Base-by-base conservation (phyloP, 305 asterid species). In the Caryopteris hybrid region DNA sequence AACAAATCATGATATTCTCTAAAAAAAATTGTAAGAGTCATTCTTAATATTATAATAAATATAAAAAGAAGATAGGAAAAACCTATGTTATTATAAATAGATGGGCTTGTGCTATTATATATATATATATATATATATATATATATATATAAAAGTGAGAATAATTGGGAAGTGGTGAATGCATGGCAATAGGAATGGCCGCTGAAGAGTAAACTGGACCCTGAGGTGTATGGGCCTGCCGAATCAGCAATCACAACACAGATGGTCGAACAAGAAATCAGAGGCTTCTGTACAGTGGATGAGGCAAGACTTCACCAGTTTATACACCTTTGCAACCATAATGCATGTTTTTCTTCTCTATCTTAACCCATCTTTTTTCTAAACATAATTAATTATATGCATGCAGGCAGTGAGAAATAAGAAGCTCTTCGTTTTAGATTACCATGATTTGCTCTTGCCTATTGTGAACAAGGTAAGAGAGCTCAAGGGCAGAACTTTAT, bases 381-480 rank as follows among this genome's bases (percentile, higher is more conserved):
- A n/a, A n/a, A n/a, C n/a, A n/a, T n/a, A n/a, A n/a, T n/a, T 9
- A n/a, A 39, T 8, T 17, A 17, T 11, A 9, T 9, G 16, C 16
- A 8, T 74, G 75, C 84, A 92, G 98, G 96, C 95, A 0, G 1
- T 92, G 64, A 47, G 75, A 33, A 78, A 82, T 50, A 92, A 90
- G 83, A 90, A 76, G 84, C 68, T 92, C 47, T 92, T 86, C 75
- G n/a, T 89, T 20, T 20, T 90, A 34, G 97, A 92, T 59, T 88
- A 86, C 69, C 96, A 92, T 60, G 98, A 92, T 63, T 29, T 88
- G 66, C 51, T 85, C 1, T 10, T 92, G 75, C 98, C 97, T 25
- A 82, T 62, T 46, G 96, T 92, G 34, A 64, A 85, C 63, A 85
- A 76, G 80, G 95, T 92, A 23, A 80, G 95, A 63, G 63, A 66